Conservation (phyloP, 352 stramenopile genomes). For the Globisporangium takayamanum region DNA sequence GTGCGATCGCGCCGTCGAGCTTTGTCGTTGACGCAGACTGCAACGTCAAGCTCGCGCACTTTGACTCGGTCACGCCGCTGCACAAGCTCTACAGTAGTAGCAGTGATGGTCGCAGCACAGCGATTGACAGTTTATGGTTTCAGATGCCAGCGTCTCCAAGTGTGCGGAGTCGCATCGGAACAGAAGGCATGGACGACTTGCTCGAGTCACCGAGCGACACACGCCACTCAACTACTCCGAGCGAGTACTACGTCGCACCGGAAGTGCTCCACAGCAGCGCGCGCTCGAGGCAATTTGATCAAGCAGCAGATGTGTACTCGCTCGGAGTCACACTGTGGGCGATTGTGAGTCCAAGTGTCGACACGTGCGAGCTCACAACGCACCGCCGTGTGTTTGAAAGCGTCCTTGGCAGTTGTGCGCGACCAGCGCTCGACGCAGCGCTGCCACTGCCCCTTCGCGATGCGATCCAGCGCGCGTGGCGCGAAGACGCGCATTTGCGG, state of each 20-base stretch:
- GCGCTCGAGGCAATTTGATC: slow-evolving; percentile 22
- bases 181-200: background rate
- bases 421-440: slow-evolving; percentile 21
- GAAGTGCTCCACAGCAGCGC: slow-evolving; percentile 40
- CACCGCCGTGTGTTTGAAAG: slow-evolving; percentile 32
- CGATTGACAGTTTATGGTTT: background rate
- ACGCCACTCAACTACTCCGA: background rate
- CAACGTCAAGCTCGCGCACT: slow-evolving; percentile 62
- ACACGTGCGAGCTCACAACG: slow-evolving; percentile 32
- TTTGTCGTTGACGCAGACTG: slow-evolving; percentile 35
- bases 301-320: slow-evolving; percentile 50
- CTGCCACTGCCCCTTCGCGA: slow-evolving; percentile 30
- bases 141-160: background rate
- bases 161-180: background rate
- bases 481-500: slow-evolving; percentile 24
- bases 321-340: slow-evolving; percentile 61
- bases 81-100: slow-evolving; percentile 1
- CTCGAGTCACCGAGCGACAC: background rate
- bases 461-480: slow-evolving; percentile 41
- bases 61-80: slow-evolving; percentile 37
- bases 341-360: slow-evolving; percentile 31
- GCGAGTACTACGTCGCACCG: slow-evolving; percentile 41
- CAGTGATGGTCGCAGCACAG: background rate
- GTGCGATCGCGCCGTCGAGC: slow-evolving; percentile 95
- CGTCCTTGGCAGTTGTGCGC: slow-evolving; percentile 25